phyloP scores from a whole-genome alignment of 2,329 filamentous ascomycete genomes.

The Paraphoma chrysanthemicola region DNA sequence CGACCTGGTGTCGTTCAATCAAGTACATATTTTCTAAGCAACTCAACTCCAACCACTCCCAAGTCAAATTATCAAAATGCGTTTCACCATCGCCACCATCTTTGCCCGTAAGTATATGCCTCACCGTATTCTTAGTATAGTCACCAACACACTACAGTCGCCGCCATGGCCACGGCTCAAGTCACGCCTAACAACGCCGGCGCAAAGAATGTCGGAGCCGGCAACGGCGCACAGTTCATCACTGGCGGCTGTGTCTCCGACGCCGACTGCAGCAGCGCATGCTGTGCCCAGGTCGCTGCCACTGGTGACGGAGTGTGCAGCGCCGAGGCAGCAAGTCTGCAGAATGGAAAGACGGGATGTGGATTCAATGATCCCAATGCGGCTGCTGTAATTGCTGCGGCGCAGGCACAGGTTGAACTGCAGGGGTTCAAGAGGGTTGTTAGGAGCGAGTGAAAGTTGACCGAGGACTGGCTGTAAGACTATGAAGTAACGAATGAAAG shows the following conservation, averaged over 20 bases:
- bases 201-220: slow-evolving; percentile 34
- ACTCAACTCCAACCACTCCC: slow-evolving; percentile 6
- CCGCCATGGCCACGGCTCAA: slow-evolving; percentile 21
- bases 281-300: slow-evolving; percentile 30
- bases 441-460: slow-evolving; percentile 5
- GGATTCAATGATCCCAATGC: slow-evolving; percentile 39
- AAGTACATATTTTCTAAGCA: slow-evolving; percentile 5
- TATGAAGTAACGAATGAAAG: too few species aligned
- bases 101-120: slow-evolving; percentile 11
- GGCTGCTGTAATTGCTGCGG: slow-evolving; percentile 35
- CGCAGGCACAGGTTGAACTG: slow-evolving; percentile 33
- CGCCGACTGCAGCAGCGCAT: slow-evolving; percentile 36
- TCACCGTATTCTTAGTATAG: background rate
- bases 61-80: slow-evolving; percentile 18
- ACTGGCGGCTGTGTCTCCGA: slow-evolving; percentile 38
- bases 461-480: too few species aligned
- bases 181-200: slow-evolving; percentile 37
- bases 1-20: slow-evolving; percentile 41
- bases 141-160: slow-evolving; percentile 12
- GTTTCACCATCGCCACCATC: slow-evolving; percentile 23
- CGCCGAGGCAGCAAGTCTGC: slow-evolving; percentile 34
- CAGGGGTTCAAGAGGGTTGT: slow-evolving; percentile 40
- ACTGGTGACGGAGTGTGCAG: slow-evolving; percentile 36
- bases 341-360: slow-evolving; percentile 42
- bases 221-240: slow-evolving; percentile 39